Evolutionary conservation across 768 basidiomycete genomes (phyloP).

Genomic region (Nidula microcarpa): DNA sequence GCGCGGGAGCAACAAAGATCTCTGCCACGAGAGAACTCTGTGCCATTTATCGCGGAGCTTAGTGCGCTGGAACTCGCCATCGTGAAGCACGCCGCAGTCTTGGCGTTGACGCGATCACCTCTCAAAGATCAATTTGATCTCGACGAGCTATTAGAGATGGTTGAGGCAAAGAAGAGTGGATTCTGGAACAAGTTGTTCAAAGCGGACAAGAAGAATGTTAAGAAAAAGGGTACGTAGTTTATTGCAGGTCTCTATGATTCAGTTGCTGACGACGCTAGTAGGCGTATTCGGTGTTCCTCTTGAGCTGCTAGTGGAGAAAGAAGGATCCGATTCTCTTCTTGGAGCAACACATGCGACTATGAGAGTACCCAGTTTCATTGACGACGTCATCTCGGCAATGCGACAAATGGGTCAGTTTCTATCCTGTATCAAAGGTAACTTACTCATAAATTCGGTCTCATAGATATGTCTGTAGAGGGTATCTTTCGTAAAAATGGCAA

Average conservation of each 20-base stretch:
- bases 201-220: constrained; percentile 85
- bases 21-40: constrained; percentile 70
- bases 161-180: constrained; percentile 88
- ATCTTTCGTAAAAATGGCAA: constrained; percentile 99
- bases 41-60: constrained; percentile 82
- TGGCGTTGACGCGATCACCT: constrained; percentile 74
- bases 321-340: constrained; percentile 92
- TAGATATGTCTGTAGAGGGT: constrained; percentile 99
- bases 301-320: constrained; percentile 88
- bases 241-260: constrained; percentile 1
- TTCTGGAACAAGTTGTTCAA: constrained; percentile 99
- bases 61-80: constrained; percentile 83
- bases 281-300: constrained; percentile 93
- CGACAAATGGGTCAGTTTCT: constrained; percentile 84
- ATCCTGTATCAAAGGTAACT: constrained; percentile 4
- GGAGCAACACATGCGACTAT: constrained; percentile 84
- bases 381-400: constrained; percentile 98
- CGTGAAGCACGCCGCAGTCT: constrained; percentile 87
- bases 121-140: constrained; percentile 81
- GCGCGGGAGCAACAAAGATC: constrained; percentile 87
- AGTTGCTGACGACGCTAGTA: constrained; percentile 23
- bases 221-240: constrained; percentile 69
- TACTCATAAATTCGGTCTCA: constrained; percentile 1
- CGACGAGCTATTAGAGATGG: constrained; percentile 90
- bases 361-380: constrained; percentile 94